These are phyloP conservation scores for Cadophora malorum DNA, from an alignment of 2,329 filamentous ascomycete genomes.

Conservation along the genomic window DNA sequence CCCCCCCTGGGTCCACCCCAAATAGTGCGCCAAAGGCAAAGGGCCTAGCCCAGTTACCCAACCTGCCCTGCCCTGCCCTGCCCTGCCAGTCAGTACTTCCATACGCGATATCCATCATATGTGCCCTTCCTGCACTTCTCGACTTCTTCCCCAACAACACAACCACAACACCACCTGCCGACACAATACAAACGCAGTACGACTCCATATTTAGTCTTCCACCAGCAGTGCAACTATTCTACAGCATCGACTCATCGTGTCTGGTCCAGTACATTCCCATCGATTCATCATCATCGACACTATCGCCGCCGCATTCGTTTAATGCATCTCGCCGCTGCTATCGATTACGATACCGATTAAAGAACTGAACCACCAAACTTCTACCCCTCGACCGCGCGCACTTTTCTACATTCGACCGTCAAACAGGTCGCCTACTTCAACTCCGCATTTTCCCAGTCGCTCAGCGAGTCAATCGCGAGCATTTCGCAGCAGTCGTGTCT, in stretches of 20 bases:
- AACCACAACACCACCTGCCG: constrained; percentile 12
- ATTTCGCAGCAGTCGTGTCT: constrained; percentile 40
- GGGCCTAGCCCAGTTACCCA: constrained; percentile 2
- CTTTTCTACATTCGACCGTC: constrained; percentile 10
- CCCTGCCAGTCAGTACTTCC: constrained; percentile 1
- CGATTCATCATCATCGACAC: constrained; percentile 19
- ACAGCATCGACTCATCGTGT: constrained; percentile 20
- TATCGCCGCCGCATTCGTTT: constrained; percentile 26
- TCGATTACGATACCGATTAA: constrained; percentile 39
- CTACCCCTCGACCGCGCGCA: constrained; percentile 10
- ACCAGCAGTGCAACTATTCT: constrained; percentile 22
- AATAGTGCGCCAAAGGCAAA: constrained; percentile 2
- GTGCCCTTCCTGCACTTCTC: constrained; percentile 15
- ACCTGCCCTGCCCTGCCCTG: neutral
- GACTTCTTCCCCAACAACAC: constrained; percentile 12
- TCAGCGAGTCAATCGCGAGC: constrained; percentile 44
- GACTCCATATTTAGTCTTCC: neutral
- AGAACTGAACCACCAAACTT: constrained; percentile 18
- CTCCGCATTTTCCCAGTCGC: constrained; percentile 19
- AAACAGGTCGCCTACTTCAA: constrained; percentile 14
- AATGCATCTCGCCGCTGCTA: constrained; percentile 33
- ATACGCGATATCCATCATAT: constrained; percentile 11
- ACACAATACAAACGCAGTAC: constrained; percentile 5
- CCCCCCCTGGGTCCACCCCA: constrained; percentile 8
- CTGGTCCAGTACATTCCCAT: constrained; percentile 24